A percentile compares a stretch with the other conserved stretches of the same genome.
Conservation (phyloP, 805 yeast genomes). For the Schwanniomyces sp. region DNA sequence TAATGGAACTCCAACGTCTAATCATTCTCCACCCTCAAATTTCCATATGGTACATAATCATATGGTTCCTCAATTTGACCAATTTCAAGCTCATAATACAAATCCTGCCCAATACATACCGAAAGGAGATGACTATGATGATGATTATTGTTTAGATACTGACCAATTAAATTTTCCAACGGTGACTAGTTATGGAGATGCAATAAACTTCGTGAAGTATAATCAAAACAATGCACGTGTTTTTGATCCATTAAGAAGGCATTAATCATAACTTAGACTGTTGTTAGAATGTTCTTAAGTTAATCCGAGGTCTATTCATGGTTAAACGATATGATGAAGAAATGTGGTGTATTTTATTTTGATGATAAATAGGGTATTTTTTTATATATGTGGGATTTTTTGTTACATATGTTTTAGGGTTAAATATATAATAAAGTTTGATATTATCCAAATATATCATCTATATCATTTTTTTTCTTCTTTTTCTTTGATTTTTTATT, state of each 20-base stretch:
- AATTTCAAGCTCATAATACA: constrained; percentile 2
- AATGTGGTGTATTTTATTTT: not conserved
- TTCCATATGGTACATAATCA: constrained; percentile 1
- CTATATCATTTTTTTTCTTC: constrained; percentile 59
- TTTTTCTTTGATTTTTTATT: constrained; percentile 33
- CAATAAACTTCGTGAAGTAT: not conserved
- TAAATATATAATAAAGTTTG: not conserved
- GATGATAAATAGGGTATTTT: not conserved
- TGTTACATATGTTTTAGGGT: not conserved
- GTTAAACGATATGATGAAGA: not conserved
- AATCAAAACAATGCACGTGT: not conserved
- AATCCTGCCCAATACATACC: not conserved
- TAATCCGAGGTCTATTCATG: not conserved
- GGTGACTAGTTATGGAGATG: constrained; percentile 4
- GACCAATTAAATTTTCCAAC: constrained; percentile 33
- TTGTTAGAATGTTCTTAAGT: not conserved
- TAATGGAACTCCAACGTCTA: constrained; percentile 5
- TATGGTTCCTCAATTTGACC: constrained; percentile 4
- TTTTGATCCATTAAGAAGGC: not conserved
- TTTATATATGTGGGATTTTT: not conserved
- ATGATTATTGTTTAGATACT: constrained; percentile 42
- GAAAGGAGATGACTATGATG: constrained; percentile 36
- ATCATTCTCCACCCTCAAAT: constrained; percentile 7
- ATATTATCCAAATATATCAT: constrained; percentile 66
- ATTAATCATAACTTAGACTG: not conserved